Conservation (phyloP, 495 filamentous ascomycete species). For the Pyrenopolyporus hunteri region DNA sequence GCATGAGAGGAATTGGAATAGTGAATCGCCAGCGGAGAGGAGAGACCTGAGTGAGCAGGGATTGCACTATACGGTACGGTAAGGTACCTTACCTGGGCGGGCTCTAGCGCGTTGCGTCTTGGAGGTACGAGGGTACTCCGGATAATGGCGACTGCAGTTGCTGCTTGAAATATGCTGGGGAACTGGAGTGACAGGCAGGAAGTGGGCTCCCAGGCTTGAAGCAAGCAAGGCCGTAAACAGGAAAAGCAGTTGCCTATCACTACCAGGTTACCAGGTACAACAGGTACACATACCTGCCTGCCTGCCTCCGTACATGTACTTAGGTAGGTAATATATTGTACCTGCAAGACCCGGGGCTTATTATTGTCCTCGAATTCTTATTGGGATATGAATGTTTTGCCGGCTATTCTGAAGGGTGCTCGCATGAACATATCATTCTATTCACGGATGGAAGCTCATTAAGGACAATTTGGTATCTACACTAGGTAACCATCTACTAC, state of each 20-base stretch:
- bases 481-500: not conserved
- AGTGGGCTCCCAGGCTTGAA: too few species aligned
- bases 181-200: too few species aligned
- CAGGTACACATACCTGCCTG: not conserved
- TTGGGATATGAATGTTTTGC: constrained; percentile 13
- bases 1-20: constrained; percentile 28
- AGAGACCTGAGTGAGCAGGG: not conserved
- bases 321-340: not conserved
- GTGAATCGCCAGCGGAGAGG: not conserved
- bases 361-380: constrained; percentile 15
- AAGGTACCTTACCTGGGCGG: not conserved
- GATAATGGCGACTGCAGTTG: not conserved
- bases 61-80: too few species aligned
- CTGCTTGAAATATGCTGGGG: too few species aligned
- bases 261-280: too few species aligned
- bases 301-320: not conserved
- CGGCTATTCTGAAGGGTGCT: constrained; percentile 20
- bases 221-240: not conserved
- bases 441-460: constrained; percentile 23
- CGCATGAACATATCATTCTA: constrained; percentile 26
- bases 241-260: not conserved
- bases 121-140: constrained; percentile 19
- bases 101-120: constrained; percentile 3
- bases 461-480: constrained; percentile 13
- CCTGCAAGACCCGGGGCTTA: not conserved